Base-by-base conservation (phyloP, 169 alveolate genomes). In the Cryptosporidium canis region DNA sequence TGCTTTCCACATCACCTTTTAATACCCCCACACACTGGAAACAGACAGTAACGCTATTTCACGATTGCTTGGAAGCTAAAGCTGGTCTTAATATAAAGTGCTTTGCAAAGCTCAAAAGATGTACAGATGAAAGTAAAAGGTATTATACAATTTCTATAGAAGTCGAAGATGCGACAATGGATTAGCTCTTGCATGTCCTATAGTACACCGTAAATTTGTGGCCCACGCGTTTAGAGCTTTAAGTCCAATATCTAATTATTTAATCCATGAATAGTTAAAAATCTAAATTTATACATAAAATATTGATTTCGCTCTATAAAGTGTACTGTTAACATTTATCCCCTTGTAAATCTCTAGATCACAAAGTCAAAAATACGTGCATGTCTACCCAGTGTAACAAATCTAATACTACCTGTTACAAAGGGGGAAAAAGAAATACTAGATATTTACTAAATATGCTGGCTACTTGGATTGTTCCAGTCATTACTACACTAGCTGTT, bases 21-120 rank as follows among this genome's bases (percentile, higher is more conserved):
- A n/a, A 41, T 31, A 68, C 37, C 14, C 64, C 91, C 7, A 83
- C 91, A 4, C 91, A 83, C 9, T 83, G 91, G 91, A 83, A 83
- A 21, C 91, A 83, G 35, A 83, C 85, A 6, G 41, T 77, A 24
- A 41, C 31, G 11, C 37, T 77, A 43, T 77, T 77, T 12, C 51
- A 55, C 11, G 64, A 61, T 37, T 43, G 39, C 3, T 6, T 77
- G 33, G 64, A 77, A 53, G 87, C 87, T 37, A 77, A 77, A 24
- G 55, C 33, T 58, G 72, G 72, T 1, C 64, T 77, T 2, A 77
- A 39, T 41, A 14, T 77, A 27, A 77, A 39, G n/a, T 77, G 87
- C 27, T 6, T 39, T n/a, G 61, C 64, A 9, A 33, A 37, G n/a
- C 39, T 77, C 18, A 16, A 53, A 24, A 77, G 87, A 33, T 27